phyloP scores from a whole-genome alignment of 208 protist genomes.

The Trichomonas vaginalis region DNA sequence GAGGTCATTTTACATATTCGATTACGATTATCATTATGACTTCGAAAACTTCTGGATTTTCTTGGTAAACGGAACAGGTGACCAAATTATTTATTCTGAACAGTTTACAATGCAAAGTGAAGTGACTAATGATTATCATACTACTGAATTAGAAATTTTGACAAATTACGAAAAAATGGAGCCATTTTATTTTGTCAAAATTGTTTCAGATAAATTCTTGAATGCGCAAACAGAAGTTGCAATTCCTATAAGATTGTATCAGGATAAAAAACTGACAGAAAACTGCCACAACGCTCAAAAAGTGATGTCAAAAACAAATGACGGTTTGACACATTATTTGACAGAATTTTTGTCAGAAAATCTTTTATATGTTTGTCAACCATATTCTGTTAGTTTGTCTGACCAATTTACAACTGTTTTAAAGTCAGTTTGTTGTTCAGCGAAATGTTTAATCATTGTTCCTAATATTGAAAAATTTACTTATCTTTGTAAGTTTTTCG shows the following conservation, averaged over 20 bases:
- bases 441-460: not conserved
- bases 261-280: not conserved
- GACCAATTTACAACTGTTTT: not conserved
- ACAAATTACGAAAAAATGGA: constrained; percentile 52
- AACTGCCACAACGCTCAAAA: not conserved
- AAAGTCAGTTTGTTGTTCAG: not conserved
- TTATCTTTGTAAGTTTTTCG: no score
- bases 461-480: not conserved
- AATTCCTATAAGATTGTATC: not conserved
- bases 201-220: constrained; percentile 57
- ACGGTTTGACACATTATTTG: not conserved
- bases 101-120: constrained; percentile 70
- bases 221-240: not conserved
- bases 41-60: constrained; percentile 74
- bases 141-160: not conserved
- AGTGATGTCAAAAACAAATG: no score
- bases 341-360: not conserved
- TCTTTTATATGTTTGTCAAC: not conserved
- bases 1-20: constrained; percentile 77
- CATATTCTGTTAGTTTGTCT: not conserved
- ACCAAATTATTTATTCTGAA: constrained; percentile 79
- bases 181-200: constrained; percentile 65
- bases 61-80: constrained; percentile 49
- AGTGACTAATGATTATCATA: not conserved
- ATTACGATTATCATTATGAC: constrained; percentile 64